phyloP scores from a whole-genome alignment of 495 filamentous ascomycete species.

The Diplogelasinospora grovesii region DNA sequence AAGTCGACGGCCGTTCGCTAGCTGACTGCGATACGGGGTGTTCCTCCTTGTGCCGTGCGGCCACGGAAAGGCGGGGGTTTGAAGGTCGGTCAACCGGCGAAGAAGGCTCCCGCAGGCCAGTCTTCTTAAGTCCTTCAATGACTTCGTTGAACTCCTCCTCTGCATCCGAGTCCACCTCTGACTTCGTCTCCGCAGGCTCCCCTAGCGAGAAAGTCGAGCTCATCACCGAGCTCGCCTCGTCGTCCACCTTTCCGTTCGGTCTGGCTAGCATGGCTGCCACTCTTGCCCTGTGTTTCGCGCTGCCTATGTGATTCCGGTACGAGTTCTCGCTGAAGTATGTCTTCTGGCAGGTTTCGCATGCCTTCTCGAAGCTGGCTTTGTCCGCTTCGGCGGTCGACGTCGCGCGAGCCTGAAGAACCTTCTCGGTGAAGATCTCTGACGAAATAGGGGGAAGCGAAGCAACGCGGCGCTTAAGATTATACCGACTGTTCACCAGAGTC shows the following conservation, averaged over 20 bases:
- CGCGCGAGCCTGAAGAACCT: conserved; percentile 89
- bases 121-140: conserved; percentile 67
- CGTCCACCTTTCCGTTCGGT: conserved; percentile 35
- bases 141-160: conserved; percentile 74
- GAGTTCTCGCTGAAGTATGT: conserved; percentile 95
- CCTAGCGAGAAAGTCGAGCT: conserved; percentile 89
- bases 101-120: conserved; percentile 56
- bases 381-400: conserved; percentile 75
- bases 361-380: conserved; percentile 81
- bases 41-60: conserved; percentile 35
- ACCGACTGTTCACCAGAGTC: conserved; percentile 54
- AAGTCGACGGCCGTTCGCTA: conserved; percentile 27
- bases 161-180: conserved; percentile 52
- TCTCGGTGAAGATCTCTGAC: conserved; percentile 91
- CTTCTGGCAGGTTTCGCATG: conserved; percentile 78
- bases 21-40: conserved; percentile 27
- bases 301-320: conserved; percentile 85
- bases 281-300: conserved; percentile 80
- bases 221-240: conserved; percentile 78
- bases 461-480: conserved; percentile 94
- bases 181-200: conserved; percentile 54
- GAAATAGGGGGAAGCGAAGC: conserved; percentile 86
- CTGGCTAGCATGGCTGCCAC: conserved; percentile 33
- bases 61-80: conserved; percentile 49
- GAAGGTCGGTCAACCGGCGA: conserved; percentile 48